Conservation (phyloP, 176 grass and related monocot species). For the Triticum timopheevii region DNA sequence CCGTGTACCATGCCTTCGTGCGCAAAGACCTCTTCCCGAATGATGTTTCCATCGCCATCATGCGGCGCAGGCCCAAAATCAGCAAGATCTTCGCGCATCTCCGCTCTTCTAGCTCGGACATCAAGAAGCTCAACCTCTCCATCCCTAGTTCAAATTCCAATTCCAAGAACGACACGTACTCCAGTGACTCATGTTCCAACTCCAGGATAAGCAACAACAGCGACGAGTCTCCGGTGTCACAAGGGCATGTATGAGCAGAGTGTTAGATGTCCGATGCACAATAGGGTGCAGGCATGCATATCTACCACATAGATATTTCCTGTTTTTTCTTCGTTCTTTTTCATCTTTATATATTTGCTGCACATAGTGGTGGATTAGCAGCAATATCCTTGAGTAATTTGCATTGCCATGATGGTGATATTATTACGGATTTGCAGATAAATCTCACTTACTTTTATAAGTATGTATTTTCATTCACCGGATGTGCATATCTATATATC, state of each 20-base stretch:
- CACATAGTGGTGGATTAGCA: no score
- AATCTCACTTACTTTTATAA: no score
- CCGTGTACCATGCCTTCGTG: neutral
- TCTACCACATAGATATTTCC: neutral
- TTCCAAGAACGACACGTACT: neutral
- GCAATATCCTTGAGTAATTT: no score
- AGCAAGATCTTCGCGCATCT: neutral
- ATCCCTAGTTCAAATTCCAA: neutral
- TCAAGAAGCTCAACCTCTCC: neutral
- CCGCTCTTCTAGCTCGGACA: neutral
- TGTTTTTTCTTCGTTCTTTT: neutral
- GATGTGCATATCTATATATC: no score
- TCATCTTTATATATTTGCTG: neutral
- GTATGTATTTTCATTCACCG: no score
- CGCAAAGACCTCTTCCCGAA: constrained; percentile 42
- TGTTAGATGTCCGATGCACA: neutral
- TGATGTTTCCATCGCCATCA: neutral
- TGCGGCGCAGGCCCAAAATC: neutral
- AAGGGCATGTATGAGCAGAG: neutral
- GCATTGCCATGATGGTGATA: no score
- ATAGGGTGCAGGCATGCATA: neutral
- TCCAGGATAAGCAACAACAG: neutral
- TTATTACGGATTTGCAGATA: no score
- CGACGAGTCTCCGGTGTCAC: neutral
- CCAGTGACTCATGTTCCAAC: neutral